phyloP scores from a whole-genome alignment of 805 yeast genomes.

The Myxozyma melibiosi region DNA sequence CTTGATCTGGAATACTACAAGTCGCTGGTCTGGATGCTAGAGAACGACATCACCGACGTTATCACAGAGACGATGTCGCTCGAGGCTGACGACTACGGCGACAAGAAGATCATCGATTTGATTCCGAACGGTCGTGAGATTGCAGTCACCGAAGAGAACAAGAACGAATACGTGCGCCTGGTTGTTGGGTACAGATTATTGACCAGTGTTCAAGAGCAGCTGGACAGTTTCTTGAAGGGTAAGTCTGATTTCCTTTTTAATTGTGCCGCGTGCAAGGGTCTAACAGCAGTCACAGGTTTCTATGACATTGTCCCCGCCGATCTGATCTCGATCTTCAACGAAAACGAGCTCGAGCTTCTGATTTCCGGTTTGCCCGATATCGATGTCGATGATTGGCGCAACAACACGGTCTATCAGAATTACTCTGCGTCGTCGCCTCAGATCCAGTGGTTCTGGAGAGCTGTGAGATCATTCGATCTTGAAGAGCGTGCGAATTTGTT shows the following conservation, averaged over 20 bases:
- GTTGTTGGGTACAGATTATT: conserved; percentile 87
- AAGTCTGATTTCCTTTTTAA: conserved; percentile 7
- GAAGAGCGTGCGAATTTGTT: conserved; percentile 92
- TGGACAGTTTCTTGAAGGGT: conserved; percentile 68
- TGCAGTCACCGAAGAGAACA: conserved; percentile 86
- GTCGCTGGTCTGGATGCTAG: conserved; percentile 92
- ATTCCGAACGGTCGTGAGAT: conserved; percentile 80
- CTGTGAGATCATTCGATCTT: conserved; percentile 87
- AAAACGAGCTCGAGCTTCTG: conserved; percentile 88
- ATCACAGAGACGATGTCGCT: conserved; percentile 93
- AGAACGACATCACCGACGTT: conserved; percentile 93
- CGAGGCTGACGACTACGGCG: conserved; percentile 92
- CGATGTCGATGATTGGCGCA: conserved; percentile 94
- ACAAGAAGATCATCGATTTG: conserved; percentile 78
- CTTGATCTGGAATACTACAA: conserved; percentile 90
- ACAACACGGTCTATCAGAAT: conserved; percentile 73
- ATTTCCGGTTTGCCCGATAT: conserved; percentile 96
- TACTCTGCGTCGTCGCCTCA: conserved; percentile 82
- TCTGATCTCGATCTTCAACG: conserved; percentile 83
- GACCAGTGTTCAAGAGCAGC: conserved; percentile 81
- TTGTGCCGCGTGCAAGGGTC: background rate
- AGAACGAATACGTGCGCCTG: conserved; percentile 79
- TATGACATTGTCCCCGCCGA: conserved; percentile 86
- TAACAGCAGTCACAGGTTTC: conserved; percentile 61
- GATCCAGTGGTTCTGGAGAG: conserved; percentile 97